Evolutionary conservation across 2,329 filamentous ascomycete genomes (phyloP).

Genomic region (Trichoderma semiorbis): DNA sequence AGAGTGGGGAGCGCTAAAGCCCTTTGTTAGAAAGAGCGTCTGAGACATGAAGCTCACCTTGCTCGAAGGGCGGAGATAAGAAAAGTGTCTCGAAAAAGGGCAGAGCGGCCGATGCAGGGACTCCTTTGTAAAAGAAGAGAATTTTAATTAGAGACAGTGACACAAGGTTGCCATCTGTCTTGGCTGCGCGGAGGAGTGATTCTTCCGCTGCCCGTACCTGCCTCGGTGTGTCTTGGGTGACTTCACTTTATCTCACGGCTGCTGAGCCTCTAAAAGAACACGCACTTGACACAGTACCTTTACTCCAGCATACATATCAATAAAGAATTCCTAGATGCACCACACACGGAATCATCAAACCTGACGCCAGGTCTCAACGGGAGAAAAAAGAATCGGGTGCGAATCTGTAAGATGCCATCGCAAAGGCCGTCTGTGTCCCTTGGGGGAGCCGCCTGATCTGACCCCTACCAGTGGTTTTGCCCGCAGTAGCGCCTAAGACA

Average conservation of each 20-base stretch:
- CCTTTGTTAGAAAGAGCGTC: background rate
- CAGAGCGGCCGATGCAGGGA: background rate
- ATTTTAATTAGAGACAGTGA: background rate
- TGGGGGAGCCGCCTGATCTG: background rate
- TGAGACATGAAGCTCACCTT: background rate
- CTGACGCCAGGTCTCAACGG: background rate
- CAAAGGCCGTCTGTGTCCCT: background rate
- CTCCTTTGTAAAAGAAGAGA: background rate
- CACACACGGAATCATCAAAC: background rate
- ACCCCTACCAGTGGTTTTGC: background rate
- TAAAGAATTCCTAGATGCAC: background rate
- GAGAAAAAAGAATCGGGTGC: background rate
- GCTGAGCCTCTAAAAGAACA: background rate
- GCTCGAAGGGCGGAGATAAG: background rate
- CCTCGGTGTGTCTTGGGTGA: background rate
- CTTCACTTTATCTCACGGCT: background rate
- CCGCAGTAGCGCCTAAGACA: slow-evolving; percentile 1
- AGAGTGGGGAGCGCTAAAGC: background rate
- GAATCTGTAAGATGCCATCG: background rate
- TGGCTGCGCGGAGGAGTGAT: background rate
- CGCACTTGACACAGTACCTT: background rate
- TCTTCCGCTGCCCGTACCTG: slow-evolving; percentile 8
- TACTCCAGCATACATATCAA: background rate
- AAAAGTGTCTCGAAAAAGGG: background rate
- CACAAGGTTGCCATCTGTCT: background rate